Evolutionary conservation across 257 asterid genomes (phyloP), one percentile per base, ranked within the genome.

Genomic region (Solanum peruvianum): DNA sequence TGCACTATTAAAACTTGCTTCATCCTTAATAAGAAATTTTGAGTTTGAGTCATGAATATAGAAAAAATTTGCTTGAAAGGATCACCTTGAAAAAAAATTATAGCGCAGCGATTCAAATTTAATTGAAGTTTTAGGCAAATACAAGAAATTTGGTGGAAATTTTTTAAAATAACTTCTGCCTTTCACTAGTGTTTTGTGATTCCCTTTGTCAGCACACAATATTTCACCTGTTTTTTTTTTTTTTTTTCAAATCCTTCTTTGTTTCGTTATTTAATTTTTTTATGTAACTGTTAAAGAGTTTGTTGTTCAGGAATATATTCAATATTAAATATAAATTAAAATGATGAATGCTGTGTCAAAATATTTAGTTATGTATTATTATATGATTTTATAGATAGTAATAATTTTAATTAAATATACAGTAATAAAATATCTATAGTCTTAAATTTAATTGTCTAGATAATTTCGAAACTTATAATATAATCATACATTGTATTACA

Each of bases 11-110:
- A 52, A 10, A 52, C 62, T 18, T 52, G 62, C 0, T 6, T 52
- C n/a, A 18, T 52, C 11, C 62, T 52, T 52, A 52, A 52, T 18
- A 2, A 52, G 3, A 52, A 7, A 6, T 52, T 52, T 52, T 6
- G n/a, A 1, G 0, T 52, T 52, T 18, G 62, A 52, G 1, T 52
- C 10, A 52, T 16, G n/a, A 0, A 0, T 7, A 1, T 6, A 20
- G 18, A 16, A 23, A 52, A 49, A 52, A 18, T 52, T 18, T 18
- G 1, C 4, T 18, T 52, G 0, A 18, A 18, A 52, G n/a, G 23
- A 3, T 52, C n/a, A 18, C 11, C 7, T 23, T 23, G 18, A 52
- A 6, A 16, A 52, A 52, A 3, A 6, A 2, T 52, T 49, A 8
- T 5, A 15, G 60, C 6, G 23, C 3, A 33, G 62, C 23, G 23